These are phyloP conservation scores for Aspergillus indologenus DNA, from an alignment of 495 filamentous ascomycete genomes.

Conservation along the genomic window DNA sequence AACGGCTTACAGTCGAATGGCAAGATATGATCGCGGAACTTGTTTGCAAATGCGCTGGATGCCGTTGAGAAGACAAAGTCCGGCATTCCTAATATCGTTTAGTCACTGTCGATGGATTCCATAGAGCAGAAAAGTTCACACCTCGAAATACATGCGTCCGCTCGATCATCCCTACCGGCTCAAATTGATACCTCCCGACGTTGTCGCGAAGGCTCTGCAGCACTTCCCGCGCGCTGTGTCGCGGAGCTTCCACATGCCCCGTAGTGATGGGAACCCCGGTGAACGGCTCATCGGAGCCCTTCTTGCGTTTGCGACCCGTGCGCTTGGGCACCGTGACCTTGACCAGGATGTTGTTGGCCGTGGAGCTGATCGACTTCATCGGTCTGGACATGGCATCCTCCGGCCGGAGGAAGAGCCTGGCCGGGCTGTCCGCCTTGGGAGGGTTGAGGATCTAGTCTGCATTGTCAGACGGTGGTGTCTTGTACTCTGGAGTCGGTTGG, in stretches of 20 bases:
- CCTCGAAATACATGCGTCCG: conserved; percentile 85
- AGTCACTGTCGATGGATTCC: no score
- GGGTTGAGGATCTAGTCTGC: conserved; percentile 41
- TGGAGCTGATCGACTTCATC: conserved; percentile 63
- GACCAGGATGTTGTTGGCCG: conserved; percentile 77
- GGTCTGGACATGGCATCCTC: conserved; percentile 75
- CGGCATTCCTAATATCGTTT: conserved; percentile 43
- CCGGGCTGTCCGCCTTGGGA: conserved; percentile 38
- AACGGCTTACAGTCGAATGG: conserved; percentile 56
- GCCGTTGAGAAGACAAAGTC: conserved; percentile 76
- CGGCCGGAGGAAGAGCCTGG: conserved; percentile 63
- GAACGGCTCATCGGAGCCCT: conserved; percentile 67
- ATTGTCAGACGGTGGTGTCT: background rate
- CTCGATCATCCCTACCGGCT: conserved; percentile 68
- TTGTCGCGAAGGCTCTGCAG: conserved; percentile 71
- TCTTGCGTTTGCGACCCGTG: conserved; percentile 79
- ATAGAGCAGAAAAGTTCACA: conserved; percentile 35
- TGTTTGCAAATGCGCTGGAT: conserved; percentile 58
- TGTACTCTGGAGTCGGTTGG: background rate
- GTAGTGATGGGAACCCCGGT: conserved; percentile 19
- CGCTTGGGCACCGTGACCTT: conserved; percentile 84
- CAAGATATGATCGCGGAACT: conserved; percentile 61
- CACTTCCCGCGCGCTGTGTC: conserved; percentile 41
- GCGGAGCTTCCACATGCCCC: conserved; percentile 13
- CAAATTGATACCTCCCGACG: conserved; percentile 61